Evolutionary conservation across 495 filamentous ascomycete genomes (phyloP), one percentile per base, ranked within the genome.

Genomic region (Penicillium psychrofluorescens): DNA sequence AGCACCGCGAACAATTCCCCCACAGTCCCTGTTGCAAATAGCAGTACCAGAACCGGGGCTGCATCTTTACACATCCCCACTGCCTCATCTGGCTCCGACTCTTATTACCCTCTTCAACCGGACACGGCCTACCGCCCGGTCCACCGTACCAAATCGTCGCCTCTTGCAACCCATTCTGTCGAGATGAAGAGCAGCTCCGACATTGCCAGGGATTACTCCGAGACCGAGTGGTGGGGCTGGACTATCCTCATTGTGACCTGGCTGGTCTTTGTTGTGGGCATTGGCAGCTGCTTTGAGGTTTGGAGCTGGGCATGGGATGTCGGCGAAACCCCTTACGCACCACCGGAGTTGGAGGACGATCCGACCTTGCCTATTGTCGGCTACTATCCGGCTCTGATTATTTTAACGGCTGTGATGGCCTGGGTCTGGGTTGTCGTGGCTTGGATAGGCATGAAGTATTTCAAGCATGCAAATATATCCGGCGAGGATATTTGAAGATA

Each of bases 221-320:
- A 95, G 66, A 98, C 92, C 11, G 88, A 86, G 55, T 92, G 84
- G 80, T 98, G 90, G 90, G 92, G 92, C 3, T 97, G 89, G 86
- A 82, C 95, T 1, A 83, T 98, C 4, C 71, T 97, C 22, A 64
- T 84, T 30, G 81, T 84, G 41, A 98, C 92, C 1, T 98, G 92
- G 92, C 61, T 90, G 22, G 88, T 95, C 22, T 95, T 97, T 58
- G 88, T 96, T 28, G 79, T 90, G 1, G 92, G 92, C 22, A 96
- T 97, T 83, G 92, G 92, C 28, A 90, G 84, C 33, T 95, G 90
- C 58, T 76, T 95, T 11, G 92, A 83, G n/a, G 82, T 96, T n/a
- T 98, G 92, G 92, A 92, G 82, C 61, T 98, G 92, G 92, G 91
- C 92, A 0, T 97, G 92, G 92, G 92, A 96, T 69, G 91, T 96